Conservation (phyloP, 169 alveolate species). For the Perkinsus marinus region DNA sequence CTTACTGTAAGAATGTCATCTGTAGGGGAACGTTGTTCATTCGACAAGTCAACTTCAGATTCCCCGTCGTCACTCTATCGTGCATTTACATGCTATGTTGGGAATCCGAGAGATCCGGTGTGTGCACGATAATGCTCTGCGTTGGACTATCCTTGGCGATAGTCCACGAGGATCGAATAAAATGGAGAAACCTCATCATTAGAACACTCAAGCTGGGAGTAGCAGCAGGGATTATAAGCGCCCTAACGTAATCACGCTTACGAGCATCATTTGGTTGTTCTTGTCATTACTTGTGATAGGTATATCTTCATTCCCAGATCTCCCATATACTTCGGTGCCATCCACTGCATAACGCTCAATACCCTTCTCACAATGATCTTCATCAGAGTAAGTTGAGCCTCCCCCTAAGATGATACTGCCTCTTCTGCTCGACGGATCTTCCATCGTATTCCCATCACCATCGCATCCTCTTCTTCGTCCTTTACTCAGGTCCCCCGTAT, state of each 20-base stretch:
- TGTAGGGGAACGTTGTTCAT: not conserved
- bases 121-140: not conserved
- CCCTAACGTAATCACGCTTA: not conserved
- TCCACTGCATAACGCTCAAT: not conserved
- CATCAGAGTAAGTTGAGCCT: not conserved
- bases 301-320: not conserved
- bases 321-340: not conserved
- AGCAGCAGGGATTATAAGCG: not conserved
- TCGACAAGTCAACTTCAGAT: not conserved
- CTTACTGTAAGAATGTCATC: not conserved
- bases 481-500: not conserved
- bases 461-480: not conserved
- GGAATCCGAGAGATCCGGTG: not conserved
- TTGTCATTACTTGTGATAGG: not conserved
- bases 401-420: too few relatives aligned
- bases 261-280: not conserved
- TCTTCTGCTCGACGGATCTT: too few relatives aligned
- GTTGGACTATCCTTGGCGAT: not conserved
- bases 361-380: not conserved
- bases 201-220: not conserved
- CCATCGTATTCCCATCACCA: not conserved
- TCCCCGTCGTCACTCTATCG: not conserved
- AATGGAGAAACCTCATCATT: not conserved
- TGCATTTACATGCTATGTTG: not conserved
- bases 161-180: not conserved